Evolutionary conservation across 2,329 filamentous ascomycete species (phyloP).

Genomic region (Aaosphaeria arxii): DNA sequence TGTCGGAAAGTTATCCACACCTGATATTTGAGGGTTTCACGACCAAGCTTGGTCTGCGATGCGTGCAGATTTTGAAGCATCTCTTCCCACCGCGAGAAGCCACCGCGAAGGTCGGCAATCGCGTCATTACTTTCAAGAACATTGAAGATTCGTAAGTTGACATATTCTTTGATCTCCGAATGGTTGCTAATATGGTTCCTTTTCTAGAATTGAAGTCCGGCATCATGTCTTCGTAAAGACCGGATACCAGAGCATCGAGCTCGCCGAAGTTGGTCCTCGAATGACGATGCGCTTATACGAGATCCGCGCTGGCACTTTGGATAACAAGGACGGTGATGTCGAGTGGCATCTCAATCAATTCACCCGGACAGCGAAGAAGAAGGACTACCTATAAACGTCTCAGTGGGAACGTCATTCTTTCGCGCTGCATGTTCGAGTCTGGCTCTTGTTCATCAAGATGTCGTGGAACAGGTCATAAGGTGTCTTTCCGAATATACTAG

Average conservation of each 20-base stretch:
- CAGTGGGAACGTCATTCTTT: too few relatives aligned
- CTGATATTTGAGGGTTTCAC: slow-evolving; percentile 94
- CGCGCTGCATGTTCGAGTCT: too few relatives aligned
- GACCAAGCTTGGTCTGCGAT: slow-evolving; percentile 72
- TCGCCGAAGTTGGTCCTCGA: slow-evolving; percentile 59
- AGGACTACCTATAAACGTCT: slow-evolving; percentile 75
- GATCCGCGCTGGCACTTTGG: slow-evolving; percentile 84
- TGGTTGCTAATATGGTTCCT: too few relatives aligned
- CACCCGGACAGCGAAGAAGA: slow-evolving; percentile 89
- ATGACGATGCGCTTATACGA: slow-evolving; percentile 98
- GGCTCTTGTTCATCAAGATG: too few relatives aligned
- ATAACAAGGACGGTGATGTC: slow-evolving; percentile 91
- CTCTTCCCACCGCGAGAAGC: slow-evolving; percentile 86
- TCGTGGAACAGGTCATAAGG: too few relatives aligned
- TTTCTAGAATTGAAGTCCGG: slow-evolving; percentile 70
- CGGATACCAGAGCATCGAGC: slow-evolving; percentile 73
- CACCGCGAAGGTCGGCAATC: slow-evolving; percentile 74
- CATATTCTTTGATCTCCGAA: too few relatives aligned
- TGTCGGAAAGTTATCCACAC: slow-evolving; percentile 90
- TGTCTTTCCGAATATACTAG: too few relatives aligned
- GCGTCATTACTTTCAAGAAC: slow-evolving; percentile 83
- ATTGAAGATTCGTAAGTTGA: slow-evolving; percentile 61
- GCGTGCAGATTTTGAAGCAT: slow-evolving; percentile 90
- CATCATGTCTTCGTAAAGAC: slow-evolving; percentile 95
- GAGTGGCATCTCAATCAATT: slow-evolving; percentile 98